Base-by-base conservation (phyloP, 1,284 basidiomycete species). In the Coriolopsis trogii region DNA sequence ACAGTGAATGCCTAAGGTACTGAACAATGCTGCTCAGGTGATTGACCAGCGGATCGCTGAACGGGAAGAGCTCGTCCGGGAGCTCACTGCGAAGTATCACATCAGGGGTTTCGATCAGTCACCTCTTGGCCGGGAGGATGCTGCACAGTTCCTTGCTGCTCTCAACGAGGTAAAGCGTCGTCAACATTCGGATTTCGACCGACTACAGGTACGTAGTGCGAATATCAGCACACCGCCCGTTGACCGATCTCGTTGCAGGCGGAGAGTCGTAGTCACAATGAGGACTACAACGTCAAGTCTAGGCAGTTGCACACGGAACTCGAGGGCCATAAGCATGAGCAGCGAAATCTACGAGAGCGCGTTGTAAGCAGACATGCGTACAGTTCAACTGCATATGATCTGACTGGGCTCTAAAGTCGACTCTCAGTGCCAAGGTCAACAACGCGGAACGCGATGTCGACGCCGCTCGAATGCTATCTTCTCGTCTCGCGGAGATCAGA, bases 91-190 rank as follows among this genome's bases (percentile, higher is more conserved):
- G 38, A 82, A 82, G 54, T 78, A 91, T 59, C 78, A 81, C 21
- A 85, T 97, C 61, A 81, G 82, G 46, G 93, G 92, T 0, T 95
- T 84, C 63, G 84, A 82, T 49, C 73, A 79, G 37, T 76, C 81
- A 2, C 82, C 84, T 1, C 75, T 93, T 21, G 83, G 83, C 45
- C 77, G 82, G 43, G 81, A 84, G 21, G 80, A 87, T 63, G 79
- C 93, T 26, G 65, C 78, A 12, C 85, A 91, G 29, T 95, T 96
- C 63, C 76, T 82, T 23, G 70, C 78, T 7, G 78, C 78, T 49
- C 69, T 94, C 6, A 71, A 72, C 10, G 82, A 86, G n/a, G 66
- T 82, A 13, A 79, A 82, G 57, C 74, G 78, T 34, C 78, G 75
- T 46, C 83, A 85, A 57, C 79, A 73, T 18, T 59, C 67, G 16